Base-by-base conservation (phyloP, 805 yeast genomes). In the Millerozyma acaciae region DNA sequence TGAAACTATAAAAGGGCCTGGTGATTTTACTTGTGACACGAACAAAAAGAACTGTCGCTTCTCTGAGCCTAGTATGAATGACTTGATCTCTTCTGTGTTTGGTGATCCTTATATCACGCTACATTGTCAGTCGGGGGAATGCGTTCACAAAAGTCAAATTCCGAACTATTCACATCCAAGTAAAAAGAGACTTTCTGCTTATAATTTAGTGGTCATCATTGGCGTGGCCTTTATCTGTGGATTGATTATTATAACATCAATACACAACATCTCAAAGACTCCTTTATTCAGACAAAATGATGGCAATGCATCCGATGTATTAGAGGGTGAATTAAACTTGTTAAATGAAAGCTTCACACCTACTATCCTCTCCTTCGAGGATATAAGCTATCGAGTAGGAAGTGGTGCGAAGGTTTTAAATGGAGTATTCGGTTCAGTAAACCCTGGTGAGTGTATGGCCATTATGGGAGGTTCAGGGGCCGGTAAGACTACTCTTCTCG, bases 391-490 rank as follows among this genome's bases (percentile, higher is more conserved):
- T 51, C 53, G 63, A 1, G 69, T 78, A 1, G 47, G 44, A 6
- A 53, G 47, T 16, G 74, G 76, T 8, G 71, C 64, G 16, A 60
- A 58, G 12, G 78, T 93, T 4, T 68, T 93, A 38, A 68, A 73
- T 8, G 66, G 72, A 18, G 70, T 86, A 0, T 78, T 75, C 45
- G 98, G 98, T 7, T 46, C 77, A 9, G 95, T 80, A 3, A 76
- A 76, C 32, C 95, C 97, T 2, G 83, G 96, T 23, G 88, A 88
- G 53, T 83, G 95, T 40, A 57, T 88, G 53, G 97, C 98, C 1
- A 87, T 93, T 26, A 86, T 93, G 95, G 98, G 98, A 27, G 97
- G 97, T 1, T 89, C 97, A 0, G 98, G 98, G 31, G 97, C 98
- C 9, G 98, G 98, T 33, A 93, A 93, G 54, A 90, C 98, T 1